Percentiles rank a stretch among this genome's conserved stretches.
These are phyloP conservation scores for Syncephalis plumigaleata DNA, from an alignment of 371 early-diverging fungal species.

Conservation along the genomic window DNA sequence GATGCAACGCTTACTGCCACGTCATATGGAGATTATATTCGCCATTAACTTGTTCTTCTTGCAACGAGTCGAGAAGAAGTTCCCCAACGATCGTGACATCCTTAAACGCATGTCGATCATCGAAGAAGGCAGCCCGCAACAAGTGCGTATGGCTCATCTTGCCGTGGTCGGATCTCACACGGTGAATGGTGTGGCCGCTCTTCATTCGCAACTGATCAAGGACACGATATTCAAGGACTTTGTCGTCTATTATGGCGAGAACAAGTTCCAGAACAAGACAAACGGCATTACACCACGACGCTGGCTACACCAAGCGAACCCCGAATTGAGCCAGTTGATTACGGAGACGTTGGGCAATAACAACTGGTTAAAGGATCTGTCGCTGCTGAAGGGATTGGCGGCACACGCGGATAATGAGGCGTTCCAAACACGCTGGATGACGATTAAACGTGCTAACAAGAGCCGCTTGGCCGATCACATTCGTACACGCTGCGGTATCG, in stretches of 20 bases:
- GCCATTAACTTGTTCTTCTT: constrained; percentile 91
- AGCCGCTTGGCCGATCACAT: constrained; percentile 67
- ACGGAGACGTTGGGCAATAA: constrained; percentile 48
- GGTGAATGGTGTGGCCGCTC: constrained; percentile 84
- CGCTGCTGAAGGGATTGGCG: constrained; percentile 35
- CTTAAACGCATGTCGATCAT: constrained; percentile 76
- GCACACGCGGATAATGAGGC: constrained; percentile 29
- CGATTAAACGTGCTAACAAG: constrained; percentile 73
- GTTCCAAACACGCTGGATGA: constrained; percentile 69
- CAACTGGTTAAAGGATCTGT: constrained; percentile 56
- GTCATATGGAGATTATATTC: constrained; percentile 87
- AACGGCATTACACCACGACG: constrained; percentile 86
- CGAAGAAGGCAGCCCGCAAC: constrained; percentile 72
- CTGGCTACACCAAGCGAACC: constrained; percentile 89
- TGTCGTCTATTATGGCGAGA: constrained; percentile 60
- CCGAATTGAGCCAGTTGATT: constrained; percentile 56
- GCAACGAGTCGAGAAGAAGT: constrained; percentile 65
- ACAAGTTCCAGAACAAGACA: constrained; percentile 80
- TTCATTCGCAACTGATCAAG: constrained; percentile 79
- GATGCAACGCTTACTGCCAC: constrained; percentile 67
- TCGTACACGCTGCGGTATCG: constrained; percentile 31
- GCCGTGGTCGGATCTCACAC: constrained; percentile 60
- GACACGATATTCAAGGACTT: constrained; percentile 70
- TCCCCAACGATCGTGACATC: constrained; percentile 72
- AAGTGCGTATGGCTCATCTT: constrained; percentile 43